These are phyloP conservation scores for Pythium apleroticum DNA, from an alignment of 352 stramenopile genomes.

Conservation along the genomic window DNA sequence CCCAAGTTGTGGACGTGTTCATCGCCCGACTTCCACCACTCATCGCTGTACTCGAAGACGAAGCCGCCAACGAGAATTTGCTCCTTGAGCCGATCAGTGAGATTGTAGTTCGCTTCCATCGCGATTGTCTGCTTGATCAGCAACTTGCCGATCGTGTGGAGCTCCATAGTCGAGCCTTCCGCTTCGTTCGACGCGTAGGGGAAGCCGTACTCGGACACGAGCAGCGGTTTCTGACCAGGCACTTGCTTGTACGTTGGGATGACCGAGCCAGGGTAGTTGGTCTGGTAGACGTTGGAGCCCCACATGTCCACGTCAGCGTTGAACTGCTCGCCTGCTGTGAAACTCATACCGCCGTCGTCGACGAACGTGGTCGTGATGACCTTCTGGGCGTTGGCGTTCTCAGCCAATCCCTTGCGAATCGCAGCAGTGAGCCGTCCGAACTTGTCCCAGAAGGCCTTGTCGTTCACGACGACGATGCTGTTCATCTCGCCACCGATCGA, in stretches of 20 bases:
- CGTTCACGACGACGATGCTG: constrained; percentile 52
- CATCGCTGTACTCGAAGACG: constrained; percentile 76
- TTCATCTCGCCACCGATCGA: constrained; percentile 80
- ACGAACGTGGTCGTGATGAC: constrained; percentile 83
- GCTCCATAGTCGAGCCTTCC: constrained; percentile 39
- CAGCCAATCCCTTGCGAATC: constrained; percentile 48
- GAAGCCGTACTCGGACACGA: constrained; percentile 65
- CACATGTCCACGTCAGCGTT: constrained; percentile 65
- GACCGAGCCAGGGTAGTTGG: constrained; percentile 52
- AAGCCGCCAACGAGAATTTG: constrained; percentile 66
- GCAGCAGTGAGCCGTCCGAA: constrained; percentile 50
- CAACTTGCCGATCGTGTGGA: constrained; percentile 43
- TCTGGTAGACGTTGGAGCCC: constrained; percentile 75
- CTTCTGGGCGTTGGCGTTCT: constrained; percentile 49
- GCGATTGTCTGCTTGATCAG: constrained; percentile 46
- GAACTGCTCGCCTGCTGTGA: constrained; percentile 42
- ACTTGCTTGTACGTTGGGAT: constrained; percentile 52
- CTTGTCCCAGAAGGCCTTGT: constrained; percentile 62
- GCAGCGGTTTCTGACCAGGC: constrained; percentile 42
- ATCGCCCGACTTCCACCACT: constrained; percentile 71
- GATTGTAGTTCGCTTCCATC: constrained; percentile 60
- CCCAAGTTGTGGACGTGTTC: constrained; percentile 54
- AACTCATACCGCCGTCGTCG: constrained; percentile 54
- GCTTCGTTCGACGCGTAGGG: constrained; percentile 54
- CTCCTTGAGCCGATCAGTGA: constrained; percentile 41